Percentiles rank a stretch among this genome's conserved stretches.
Conservation (phyloP, 2,329 filamentous ascomycete species). For the Sclerotinia sclerotiorum region DNA sequence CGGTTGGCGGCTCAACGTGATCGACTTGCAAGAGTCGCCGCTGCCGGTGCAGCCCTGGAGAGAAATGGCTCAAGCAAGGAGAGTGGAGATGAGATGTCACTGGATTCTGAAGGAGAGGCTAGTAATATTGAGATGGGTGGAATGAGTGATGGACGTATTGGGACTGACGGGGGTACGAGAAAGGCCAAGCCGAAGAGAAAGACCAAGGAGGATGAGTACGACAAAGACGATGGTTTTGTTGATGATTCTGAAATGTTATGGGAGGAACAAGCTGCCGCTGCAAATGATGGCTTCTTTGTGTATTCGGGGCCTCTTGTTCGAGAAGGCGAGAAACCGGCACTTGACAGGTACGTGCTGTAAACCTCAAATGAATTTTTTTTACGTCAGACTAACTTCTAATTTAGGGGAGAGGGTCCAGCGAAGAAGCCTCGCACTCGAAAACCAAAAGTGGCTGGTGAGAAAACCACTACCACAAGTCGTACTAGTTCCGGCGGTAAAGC, state of each 20-base stretch:
- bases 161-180: slow-evolving; percentile 58
- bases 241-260: slow-evolving; percentile 94
- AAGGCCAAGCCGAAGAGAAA: slow-evolving; percentile 70
- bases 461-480: slow-evolving; percentile 62
- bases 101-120: slow-evolving; percentile 68
- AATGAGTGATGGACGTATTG: slow-evolving; percentile 57
- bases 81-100: slow-evolving; percentile 79
- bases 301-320: slow-evolving; percentile 90
- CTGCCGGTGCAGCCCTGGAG: slow-evolving; percentile 82
- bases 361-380: slow-evolving; percentile 9
- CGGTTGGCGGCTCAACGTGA: slow-evolving; percentile 86
- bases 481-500: slow-evolving; percentile 64
- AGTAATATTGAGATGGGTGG: slow-evolving; percentile 89
- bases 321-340: slow-evolving; percentile 74
- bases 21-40: slow-evolving; percentile 82
- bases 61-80: slow-evolving; percentile 67
- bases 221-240: slow-evolving; percentile 79
- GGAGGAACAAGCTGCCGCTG: slow-evolving; percentile 93
- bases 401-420: slow-evolving; percentile 69
- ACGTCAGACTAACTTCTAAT: slow-evolving; percentile 41
- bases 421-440: slow-evolving; percentile 56
- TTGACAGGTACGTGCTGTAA: slow-evolving; percentile 47
- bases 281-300: slow-evolving; percentile 96
- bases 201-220: slow-evolving; percentile 79
- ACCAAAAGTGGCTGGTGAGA: slow-evolving; percentile 56